Base-by-base conservation (phyloP, 2,329 filamentous ascomycete species). In the Ambrosiella cleistominuta region DNA sequence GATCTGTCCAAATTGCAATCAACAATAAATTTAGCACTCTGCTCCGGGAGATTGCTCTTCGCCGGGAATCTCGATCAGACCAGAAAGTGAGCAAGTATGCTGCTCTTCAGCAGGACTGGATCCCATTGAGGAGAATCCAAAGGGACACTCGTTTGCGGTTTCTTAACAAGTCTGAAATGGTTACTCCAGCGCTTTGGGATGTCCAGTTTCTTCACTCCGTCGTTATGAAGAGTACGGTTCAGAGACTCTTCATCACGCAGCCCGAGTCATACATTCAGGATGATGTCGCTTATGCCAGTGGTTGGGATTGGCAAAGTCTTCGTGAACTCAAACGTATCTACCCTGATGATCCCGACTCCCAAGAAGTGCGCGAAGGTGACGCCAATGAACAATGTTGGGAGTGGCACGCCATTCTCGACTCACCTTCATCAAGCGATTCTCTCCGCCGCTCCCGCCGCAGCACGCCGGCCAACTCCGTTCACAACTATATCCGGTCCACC, bases 51-150 rank as follows among this genome's bases (percentile, higher is more conserved):
- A 57, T 60, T 12, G 55, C 54, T 35, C 38, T 44, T 8, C 56
- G 50, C 11, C 49, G 60, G 19, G 53, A 56, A 7, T 47, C 42
- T 19, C 58, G 50, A 2, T 36, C 52, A 17, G 44, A 51, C 13
- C 51, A 47, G 39, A 58, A 53, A 15, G n/a, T 35, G 13, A 49
- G 27, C 35, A 60, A 62, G 45, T 81, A 76, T 56, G 70, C 82
- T 17, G 86, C 82, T 5, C 72, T 90, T 15, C 75, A 78, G 57
- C 81, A 84, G 49, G 69, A 78, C 0, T 88, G 85, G 77, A 76
- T 90, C n/a, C 86, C 86, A 4, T 72, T 91, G 15, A 79, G 86
- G 55, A 90, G 90, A 67, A 72, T 88, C 2, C 80, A 86, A 66
- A 88, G 85, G 65, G 83, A 88, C 59, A 82, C 83, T 0, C 78